These are phyloP conservation scores for Emericellopsis cladophorae DNA, from an alignment of 2,329 filamentous ascomycete species.

Conservation along the genomic window DNA sequence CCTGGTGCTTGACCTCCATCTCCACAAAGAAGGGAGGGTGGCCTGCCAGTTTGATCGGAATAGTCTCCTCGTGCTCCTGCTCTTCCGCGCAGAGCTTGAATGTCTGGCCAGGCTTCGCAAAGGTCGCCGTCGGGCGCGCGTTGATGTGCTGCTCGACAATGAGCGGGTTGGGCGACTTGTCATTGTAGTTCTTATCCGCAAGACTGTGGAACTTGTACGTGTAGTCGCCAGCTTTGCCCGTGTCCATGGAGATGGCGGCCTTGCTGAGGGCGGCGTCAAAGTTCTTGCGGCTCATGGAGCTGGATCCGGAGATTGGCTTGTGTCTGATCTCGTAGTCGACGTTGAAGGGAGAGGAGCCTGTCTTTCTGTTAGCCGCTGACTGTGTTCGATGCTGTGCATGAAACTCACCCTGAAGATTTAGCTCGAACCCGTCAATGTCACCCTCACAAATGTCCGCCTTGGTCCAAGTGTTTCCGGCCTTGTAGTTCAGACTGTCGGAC, in stretches of 20 bases:
- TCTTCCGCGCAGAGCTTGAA: constrained; percentile 94
- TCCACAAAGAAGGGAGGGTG: constrained; percentile 82
- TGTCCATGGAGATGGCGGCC: constrained; percentile 77
- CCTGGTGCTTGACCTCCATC: constrained; percentile 85
- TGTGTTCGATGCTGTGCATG: neutral
- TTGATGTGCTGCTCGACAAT: constrained; percentile 74
- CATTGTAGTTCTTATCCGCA: constrained; percentile 76
- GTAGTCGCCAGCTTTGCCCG: constrained; percentile 67
- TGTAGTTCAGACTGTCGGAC: constrained; percentile 42
- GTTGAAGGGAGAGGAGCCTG: constrained; percentile 68
- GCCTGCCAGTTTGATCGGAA: constrained; percentile 76
- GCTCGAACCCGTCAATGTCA: constrained; percentile 79
- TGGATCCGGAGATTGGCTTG: constrained; percentile 53
- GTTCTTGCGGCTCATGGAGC: constrained; percentile 52
- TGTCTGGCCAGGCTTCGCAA: constrained; percentile 76
- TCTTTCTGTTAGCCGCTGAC: constrained; percentile 13
- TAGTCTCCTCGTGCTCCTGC: constrained; percentile 67
- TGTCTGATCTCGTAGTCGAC: constrained; percentile 72
- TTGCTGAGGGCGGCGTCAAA: constrained; percentile 67
- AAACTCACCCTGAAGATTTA: constrained; percentile 59
- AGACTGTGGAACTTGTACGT: constrained; percentile 77
- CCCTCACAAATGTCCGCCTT: constrained; percentile 88
- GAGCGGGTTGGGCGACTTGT: constrained; percentile 53
- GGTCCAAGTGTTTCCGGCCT: constrained; percentile 42
- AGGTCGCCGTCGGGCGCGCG: constrained; percentile 68